Percentiles rank a stretch among this genome's conserved stretches.
These are phyloP conservation scores for Knufia petricola DNA, from an alignment of 2,329 filamentous ascomycete genomes.

Conservation along the genomic window DNA sequence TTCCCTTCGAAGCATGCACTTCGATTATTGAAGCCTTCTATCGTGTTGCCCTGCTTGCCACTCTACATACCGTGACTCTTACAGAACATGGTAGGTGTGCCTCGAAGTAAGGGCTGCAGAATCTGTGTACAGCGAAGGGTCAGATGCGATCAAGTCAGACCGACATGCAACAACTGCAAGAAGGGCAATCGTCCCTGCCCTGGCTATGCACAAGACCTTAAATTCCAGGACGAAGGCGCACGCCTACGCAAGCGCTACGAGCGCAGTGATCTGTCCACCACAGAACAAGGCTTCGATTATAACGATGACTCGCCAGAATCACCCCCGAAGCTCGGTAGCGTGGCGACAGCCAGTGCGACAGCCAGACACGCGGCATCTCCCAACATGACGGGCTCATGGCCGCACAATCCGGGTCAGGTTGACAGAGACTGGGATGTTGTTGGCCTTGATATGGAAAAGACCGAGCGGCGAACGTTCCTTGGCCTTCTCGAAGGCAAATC, in stretches of 20 bases:
- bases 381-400: background rate
- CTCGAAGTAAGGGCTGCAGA: conserved; percentile 34
- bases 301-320: background rate
- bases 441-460: conserved; percentile 3
- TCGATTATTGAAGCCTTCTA: too few relatives aligned
- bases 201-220: conserved; percentile 28
- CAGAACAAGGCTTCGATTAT: background rate
- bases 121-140: conserved; percentile 33
- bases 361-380: background rate
- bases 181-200: conserved; percentile 28
- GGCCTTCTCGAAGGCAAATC: conserved; percentile 11
- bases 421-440: conserved; percentile 7
- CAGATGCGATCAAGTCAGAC: conserved; percentile 25
- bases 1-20: too few relatives aligned
- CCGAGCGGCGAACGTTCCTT: conserved; percentile 12
- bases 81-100: conserved; percentile 30
- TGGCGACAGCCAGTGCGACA: background rate
- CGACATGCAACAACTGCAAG: conserved; percentile 26
- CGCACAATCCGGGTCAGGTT: background rate
- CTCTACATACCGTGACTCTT: too few relatives aligned
- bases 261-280: background rate
- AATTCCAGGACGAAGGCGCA: conserved; percentile 31
- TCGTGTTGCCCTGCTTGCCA: too few relatives aligned
- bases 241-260: conserved; percentile 24
- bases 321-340: background rate